A percentile compares a stretch with the other conserved stretches of the same genome.
phyloP scores from a whole-genome alignment of 352 stramenopile genomes.

The Pythium utonaiense region DNA sequence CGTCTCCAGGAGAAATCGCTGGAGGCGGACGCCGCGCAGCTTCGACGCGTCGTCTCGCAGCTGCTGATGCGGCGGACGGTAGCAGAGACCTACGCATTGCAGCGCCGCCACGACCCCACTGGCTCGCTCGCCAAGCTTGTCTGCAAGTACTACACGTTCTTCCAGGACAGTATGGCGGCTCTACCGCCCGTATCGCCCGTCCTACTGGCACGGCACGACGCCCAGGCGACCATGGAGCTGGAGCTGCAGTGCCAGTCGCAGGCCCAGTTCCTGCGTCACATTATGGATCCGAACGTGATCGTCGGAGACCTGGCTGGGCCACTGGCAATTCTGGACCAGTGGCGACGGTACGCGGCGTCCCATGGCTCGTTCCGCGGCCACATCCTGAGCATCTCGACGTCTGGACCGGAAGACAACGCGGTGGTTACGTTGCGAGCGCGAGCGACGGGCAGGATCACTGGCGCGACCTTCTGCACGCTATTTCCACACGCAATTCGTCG shows the following conservation, averaged over 20 bases:
- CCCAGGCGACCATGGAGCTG: background rate
- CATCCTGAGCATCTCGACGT: background rate
- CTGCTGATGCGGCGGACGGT: constrained; percentile 5
- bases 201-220: background rate
- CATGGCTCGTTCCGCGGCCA: constrained; percentile 10
- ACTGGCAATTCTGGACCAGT: constrained; percentile 19
- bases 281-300: constrained; percentile 14
- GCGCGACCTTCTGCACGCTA: constrained; percentile 20
- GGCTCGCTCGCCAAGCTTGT: constrained; percentile 21
- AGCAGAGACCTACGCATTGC: constrained; percentile 1
- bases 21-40: constrained; percentile 27
- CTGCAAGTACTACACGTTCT: constrained; percentile 19
- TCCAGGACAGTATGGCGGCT: constrained; percentile 15
- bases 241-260: constrained; percentile 1
- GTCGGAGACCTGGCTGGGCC: constrained; percentile 7
- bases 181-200: background rate
- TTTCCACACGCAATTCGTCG: constrained; percentile 7
- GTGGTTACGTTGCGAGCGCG: constrained; percentile 14
- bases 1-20: constrained; percentile 27
- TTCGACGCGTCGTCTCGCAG: constrained; percentile 23
- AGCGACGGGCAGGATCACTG: constrained; percentile 16
- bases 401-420: constrained; percentile 5
- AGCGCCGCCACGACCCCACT: constrained; percentile 9
- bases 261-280: constrained; percentile 6
- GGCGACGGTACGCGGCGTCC: constrained; percentile 14